A percentile compares a stretch with the other conserved stretches of the same genome.
Conservation (phyloP, 1,284 basidiomycete species). For the Rhodotorula sp. region DNA sequence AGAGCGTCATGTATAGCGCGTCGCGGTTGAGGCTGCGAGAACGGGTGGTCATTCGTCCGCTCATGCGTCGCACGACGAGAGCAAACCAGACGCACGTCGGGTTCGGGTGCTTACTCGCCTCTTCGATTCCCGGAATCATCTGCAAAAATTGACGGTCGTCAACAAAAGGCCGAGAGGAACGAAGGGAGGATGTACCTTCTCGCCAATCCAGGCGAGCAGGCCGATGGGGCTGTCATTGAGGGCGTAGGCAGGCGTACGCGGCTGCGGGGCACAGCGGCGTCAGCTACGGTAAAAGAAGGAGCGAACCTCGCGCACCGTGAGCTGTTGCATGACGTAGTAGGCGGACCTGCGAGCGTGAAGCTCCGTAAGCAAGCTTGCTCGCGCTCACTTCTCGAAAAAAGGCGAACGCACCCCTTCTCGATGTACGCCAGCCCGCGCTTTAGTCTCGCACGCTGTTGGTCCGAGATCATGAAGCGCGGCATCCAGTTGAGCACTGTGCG, state of each 20-base stretch:
- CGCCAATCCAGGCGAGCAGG: constrained; percentile 33
- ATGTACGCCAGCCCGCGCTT: constrained; percentile 15
- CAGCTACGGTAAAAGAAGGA: too few species aligned
- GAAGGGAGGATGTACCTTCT: constrained; percentile 14
- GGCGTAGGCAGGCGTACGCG: constrained; percentile 30
- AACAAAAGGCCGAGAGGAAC: neutral
- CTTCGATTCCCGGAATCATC: constrained; percentile 23
- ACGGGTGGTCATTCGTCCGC: neutral
- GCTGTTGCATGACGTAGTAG: constrained; percentile 32
- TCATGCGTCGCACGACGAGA: fast-evolving
- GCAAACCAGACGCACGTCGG: constrained; percentile 7
- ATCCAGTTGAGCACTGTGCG: constrained; percentile 19
- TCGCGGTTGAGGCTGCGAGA: constrained; percentile 15
- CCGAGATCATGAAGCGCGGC: constrained; percentile 21
- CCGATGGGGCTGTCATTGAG: constrained; percentile 34
- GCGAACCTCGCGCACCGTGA: neutral
- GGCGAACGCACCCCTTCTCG: constrained; percentile 26
- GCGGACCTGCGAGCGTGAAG: neutral
- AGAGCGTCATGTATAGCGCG: constrained; percentile 12
- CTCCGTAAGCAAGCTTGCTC: neutral
- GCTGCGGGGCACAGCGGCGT: neutral
- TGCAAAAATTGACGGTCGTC: neutral
- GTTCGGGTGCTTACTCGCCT: constrained; percentile 1
- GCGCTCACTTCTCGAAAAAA: too few species aligned
- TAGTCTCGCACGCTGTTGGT: constrained; percentile 2